Evolutionary conservation across 768 basidiomycete species (phyloP).

Genomic region (Lentinula sp.): DNA sequence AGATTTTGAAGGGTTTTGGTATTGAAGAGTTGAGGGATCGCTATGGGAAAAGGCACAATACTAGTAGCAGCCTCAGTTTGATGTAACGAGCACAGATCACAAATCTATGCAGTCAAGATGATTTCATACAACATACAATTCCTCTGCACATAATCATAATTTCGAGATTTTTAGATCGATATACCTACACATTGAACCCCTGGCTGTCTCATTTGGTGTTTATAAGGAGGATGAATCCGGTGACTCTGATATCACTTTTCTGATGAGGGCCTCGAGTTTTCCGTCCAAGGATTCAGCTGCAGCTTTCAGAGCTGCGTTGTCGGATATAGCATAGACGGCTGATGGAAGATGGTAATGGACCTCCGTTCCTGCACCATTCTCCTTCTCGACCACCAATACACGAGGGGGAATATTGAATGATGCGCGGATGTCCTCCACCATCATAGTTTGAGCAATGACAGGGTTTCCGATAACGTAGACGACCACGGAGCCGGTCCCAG

Average conservation of each 20-base stretch:
- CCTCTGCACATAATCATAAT: no score
- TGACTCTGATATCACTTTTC: constrained; percentile 21
- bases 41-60: no score
- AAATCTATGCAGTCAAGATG: no score
- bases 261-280: constrained; percentile 37
- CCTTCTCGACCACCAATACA: constrained; percentile 35
- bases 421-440: constrained; percentile 33
- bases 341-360: constrained; percentile 45
- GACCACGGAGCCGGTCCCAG: constrained; percentile 22
- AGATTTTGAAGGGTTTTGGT: not conserved
- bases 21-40: not conserved
- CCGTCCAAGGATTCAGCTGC: constrained; percentile 31
- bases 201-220: not conserved
- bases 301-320: constrained; percentile 23
- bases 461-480: constrained; percentile 50
- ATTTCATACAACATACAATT: no score
- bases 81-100: not conserved
- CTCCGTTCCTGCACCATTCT: constrained; percentile 28
- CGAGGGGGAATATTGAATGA: constrained; percentile 41
- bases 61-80: no score
- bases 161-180: no score
- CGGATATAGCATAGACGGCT: constrained; percentile 30
- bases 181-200: no score
- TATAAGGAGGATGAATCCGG: not conserved
- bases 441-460: constrained; percentile 37